Evolutionary conservation across 371 early-diverging fungal genomes (phyloP).

Genomic region (Nematocida ausubeli): DNA sequence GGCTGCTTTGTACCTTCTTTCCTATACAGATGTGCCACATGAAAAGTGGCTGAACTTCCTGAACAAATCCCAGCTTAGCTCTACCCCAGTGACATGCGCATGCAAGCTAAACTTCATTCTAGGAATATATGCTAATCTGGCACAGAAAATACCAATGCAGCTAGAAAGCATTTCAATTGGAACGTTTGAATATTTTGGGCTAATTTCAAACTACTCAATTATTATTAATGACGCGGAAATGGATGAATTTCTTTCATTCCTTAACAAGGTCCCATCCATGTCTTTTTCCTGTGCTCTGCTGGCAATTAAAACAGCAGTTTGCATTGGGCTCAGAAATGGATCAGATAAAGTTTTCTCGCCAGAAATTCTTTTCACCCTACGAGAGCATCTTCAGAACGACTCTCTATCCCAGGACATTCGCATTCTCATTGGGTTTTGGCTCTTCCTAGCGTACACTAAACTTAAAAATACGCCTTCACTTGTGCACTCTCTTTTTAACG

Average conservation of each 20-base stretch:
- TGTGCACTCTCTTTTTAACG: slow-evolving; percentile 5
- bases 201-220: background rate
- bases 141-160: background rate
- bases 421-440: slow-evolving; percentile 18
- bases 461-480: slow-evolving; percentile 3
- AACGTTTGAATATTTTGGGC: background rate
- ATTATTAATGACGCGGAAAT: slow-evolving; percentile 12
- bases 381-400: slow-evolving; percentile 35
- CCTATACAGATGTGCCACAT: background rate
- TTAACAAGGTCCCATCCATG: background rate
- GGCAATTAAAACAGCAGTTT: slow-evolving; percentile 21
- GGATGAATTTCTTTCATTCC: background rate
- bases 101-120: slow-evolving; percentile 13
- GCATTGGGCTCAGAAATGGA: background rate
- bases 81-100: background rate
- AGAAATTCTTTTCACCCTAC: slow-evolving; percentile 11
- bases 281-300: background rate
- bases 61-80: background rate
- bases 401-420: background rate
- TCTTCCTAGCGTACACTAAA: slow-evolving; percentile 5
- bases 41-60: background rate
- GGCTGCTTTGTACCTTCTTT: slow-evolving; percentile 12
- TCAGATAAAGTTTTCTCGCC: background rate
- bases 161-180: background rate
- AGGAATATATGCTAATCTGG: slow-evolving; percentile 10